Conservation (phyloP, 2,329 filamentous ascomycete species). For the Aspergillus transmontanensis region DNA sequence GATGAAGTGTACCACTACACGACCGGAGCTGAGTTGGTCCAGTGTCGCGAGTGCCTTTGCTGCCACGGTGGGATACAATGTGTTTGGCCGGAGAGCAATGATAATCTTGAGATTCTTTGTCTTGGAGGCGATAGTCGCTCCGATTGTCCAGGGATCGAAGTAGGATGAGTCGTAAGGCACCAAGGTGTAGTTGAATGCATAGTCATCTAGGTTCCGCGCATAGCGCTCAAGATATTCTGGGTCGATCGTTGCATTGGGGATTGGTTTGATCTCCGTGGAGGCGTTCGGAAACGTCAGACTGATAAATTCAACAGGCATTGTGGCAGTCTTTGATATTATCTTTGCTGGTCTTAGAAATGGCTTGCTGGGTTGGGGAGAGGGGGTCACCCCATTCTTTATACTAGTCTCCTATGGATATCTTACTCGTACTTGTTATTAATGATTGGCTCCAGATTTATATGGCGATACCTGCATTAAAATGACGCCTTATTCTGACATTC, state of each 20-base stretch:
- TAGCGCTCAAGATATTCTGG: constrained; percentile 60
- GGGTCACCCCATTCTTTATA: not conserved
- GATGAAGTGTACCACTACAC: constrained; percentile 65
- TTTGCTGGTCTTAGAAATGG: no score
- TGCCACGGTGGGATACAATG: constrained; percentile 63
- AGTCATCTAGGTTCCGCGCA: constrained; percentile 60
- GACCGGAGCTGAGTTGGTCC: constrained; percentile 60
- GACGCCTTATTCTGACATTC: not conserved
- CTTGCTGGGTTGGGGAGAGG: not conserved
- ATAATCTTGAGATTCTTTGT: constrained; percentile 65
- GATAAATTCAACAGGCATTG: constrained; percentile 57
- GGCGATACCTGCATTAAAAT: not conserved
- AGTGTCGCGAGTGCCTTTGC: constrained; percentile 64
- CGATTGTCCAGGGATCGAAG: constrained; percentile 61
- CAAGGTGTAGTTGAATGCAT: constrained; percentile 64
- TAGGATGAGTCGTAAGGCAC: constrained; percentile 60
- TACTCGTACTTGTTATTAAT: no score
- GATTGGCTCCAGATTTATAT: not conserved
- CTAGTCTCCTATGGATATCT: no score
- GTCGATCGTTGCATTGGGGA: constrained; percentile 56
- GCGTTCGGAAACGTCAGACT: constrained; percentile 60
- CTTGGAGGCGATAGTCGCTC: constrained; percentile 58
- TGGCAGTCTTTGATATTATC: not conserved
- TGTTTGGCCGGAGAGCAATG: constrained; percentile 64
- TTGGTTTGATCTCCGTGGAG: constrained; percentile 58